Conservation (phyloP, 495 filamentous ascomycete species). For the Penicillium arizonense region DNA sequence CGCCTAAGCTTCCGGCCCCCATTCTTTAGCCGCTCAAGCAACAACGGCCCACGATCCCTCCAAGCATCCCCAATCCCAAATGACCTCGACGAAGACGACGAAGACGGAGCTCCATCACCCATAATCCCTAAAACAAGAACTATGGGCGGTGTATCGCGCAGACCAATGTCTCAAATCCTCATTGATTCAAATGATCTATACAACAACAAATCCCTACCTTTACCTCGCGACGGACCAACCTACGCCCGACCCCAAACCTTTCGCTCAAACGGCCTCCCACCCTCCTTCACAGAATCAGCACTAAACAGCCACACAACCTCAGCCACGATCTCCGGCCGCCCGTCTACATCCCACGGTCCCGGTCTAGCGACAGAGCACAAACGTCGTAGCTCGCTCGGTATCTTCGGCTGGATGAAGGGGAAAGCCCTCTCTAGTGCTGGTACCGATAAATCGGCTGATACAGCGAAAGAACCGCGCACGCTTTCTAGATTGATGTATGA, state of each 20-base stretch:
- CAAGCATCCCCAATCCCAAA: constrained; percentile 25
- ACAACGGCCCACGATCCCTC: constrained; percentile 19
- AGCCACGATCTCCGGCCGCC: constrained; percentile 22
- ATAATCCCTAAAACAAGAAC: constrained; percentile 33
- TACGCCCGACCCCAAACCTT: too few species aligned
- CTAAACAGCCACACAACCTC: constrained; percentile 8
- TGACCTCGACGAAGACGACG: constrained; percentile 25
- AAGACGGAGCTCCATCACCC: constrained; percentile 37
- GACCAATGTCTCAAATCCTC: constrained; percentile 23
- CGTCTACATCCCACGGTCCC: constrained; percentile 25
- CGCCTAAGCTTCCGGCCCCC: constrained; percentile 36
- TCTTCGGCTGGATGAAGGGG: constrained; percentile 47
- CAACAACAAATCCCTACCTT: constrained; percentile 2
- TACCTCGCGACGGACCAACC: too few species aligned
- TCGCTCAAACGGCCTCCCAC: constrained; percentile 16
- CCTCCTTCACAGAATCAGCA: constrained; percentile 26
- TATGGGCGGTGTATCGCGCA: constrained; percentile 5
- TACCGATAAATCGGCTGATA: constrained; percentile 19
- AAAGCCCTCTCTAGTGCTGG: constrained; percentile 22
- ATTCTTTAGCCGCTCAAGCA: constrained; percentile 33
- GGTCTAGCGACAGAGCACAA: constrained; percentile 27
- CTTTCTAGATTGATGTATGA: constrained; percentile 13
- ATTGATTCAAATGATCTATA: constrained; percentile 12
- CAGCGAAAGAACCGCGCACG: constrained; percentile 9
- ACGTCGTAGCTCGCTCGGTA: constrained; percentile 38